phyloP scores from a whole-genome alignment of 225 moss, liverwort and hornwort genomes.

The Lunularia cruciata region DNA sequence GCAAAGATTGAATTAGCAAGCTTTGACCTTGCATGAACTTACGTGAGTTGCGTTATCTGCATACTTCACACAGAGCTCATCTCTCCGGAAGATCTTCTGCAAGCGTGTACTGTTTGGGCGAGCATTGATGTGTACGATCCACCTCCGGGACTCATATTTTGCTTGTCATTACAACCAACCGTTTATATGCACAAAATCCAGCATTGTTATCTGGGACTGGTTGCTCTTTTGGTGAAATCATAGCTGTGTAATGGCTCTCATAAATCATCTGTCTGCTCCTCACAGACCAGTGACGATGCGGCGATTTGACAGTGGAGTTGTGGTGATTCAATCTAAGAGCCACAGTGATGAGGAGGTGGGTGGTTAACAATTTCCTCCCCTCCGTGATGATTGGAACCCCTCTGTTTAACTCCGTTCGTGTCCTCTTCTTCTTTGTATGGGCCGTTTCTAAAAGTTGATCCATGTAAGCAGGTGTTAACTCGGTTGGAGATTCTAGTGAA shows the following conservation, averaged over 20 bases:
- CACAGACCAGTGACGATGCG: conserved; percentile 84
- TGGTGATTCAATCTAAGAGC: conserved; percentile 91
- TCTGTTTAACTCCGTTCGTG: neutral
- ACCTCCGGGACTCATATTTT: neutral
- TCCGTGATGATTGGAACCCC: neutral
- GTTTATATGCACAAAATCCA: neutral
- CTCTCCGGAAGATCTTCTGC: conserved; percentile 93
- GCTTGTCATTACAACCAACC: neutral
- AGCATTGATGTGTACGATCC: conserved; percentile 82
- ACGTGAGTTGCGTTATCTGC: neutral
- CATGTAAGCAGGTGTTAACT: conserved; percentile 51
- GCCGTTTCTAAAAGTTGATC: neutral
- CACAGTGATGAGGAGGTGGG: conserved; percentile 89
- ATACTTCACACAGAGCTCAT: conserved; percentile 62
- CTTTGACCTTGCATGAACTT: neutral
- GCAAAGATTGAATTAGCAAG: too few species aligned
- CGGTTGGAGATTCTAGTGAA: conserved; percentile 65
- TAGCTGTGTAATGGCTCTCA: neutral
- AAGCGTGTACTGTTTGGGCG: conserved; percentile 91
- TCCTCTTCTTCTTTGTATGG: neutral
- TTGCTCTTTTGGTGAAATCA: neutral
- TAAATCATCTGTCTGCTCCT: neutral
- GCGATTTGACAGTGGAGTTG: conserved; percentile 95
- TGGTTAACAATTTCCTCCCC: neutral
- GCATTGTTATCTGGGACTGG: neutral